Conservation (phyloP, 306 rosid species). For the Leucaena leucocephala region DNA sequence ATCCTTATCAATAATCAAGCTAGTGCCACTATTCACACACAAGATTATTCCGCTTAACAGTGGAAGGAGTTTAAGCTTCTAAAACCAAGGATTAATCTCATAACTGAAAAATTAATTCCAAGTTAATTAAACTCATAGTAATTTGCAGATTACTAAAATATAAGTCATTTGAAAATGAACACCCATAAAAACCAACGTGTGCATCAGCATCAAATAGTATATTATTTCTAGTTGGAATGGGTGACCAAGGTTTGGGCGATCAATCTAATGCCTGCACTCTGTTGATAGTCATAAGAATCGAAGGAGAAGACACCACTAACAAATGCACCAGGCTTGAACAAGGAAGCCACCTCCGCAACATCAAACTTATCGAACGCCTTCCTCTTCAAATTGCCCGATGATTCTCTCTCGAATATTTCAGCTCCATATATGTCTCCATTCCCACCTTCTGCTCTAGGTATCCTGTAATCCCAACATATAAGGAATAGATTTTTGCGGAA, state of each 20-base stretch:
- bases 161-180: no score
- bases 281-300: slow-evolving; percentile 79
- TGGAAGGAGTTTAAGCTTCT: no score
- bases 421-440: slow-evolving; percentile 63
- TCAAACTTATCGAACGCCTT: slow-evolving; percentile 69
- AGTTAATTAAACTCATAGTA: no score
- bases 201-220: no score
- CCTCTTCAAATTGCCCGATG: slow-evolving; percentile 57
- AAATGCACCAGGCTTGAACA: slow-evolving; percentile 65
- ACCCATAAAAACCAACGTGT: no score
- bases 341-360: slow-evolving; percentile 62
- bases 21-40: no score
- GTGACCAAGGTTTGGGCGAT: slow-evolving; percentile 76
- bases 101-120: no score
- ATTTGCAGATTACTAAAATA: no score
- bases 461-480: slow-evolving; percentile 49
- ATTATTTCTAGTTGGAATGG: not conserved
- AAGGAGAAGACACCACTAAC: slow-evolving; percentile 81
- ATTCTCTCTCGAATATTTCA: slow-evolving; percentile 72
- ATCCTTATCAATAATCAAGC: no score
- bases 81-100: no score
- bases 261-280: slow-evolving; percentile 79
- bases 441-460: slow-evolving; percentile 60
- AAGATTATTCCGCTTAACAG: no score
- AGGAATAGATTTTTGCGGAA: not conserved